Evolutionary conservation across 257 asterid genomes (phyloP), one percentile per base, ranked within the genome.

Genomic region (Solanum chaucha): DNA sequence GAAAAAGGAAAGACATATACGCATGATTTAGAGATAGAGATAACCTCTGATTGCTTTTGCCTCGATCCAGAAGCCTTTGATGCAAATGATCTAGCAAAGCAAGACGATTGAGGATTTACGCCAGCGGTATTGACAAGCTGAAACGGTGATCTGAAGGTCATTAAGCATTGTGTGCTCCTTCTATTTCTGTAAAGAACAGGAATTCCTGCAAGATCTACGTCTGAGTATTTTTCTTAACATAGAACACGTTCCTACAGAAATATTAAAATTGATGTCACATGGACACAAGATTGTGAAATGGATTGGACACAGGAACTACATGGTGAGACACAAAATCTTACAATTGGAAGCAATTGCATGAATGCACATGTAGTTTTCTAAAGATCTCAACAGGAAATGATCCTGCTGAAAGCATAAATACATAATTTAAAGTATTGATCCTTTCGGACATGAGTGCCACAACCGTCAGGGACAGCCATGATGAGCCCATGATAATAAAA

Each of bases 31-130:
- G 84, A 86, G 40, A 51, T 4, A 85, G 83, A 90, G 34, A 74
- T 91, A 88, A 96, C 99, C 98, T 96, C 93, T 22, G 97, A 90
- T 85, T 81, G 68, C 83, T 91, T 92, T 89, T 88, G 87, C 67
- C 86, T 90, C 40, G 98, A 89, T 72, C 91, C 92, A 12, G 99
- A 87, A 71, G 93, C 48, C 89, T 90, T 91, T 89, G 96, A 92
- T 80, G 98, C 91, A 90, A 96, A 92, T 84, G 92, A 87, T 92
- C 98, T 93, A 77, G 90, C 88, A 82, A 90, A 91, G 92, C 81
- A 81, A 88, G 91, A 59, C 41, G 59, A 51, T 83, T 88, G 75
- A 82, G 90, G 84, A 88, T 86, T 88, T 85, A 83, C 86, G 71
- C 91, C 88, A 59, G 72, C 35, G 48, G 88, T 91, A 34, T 71